Evolutionary conservation across 805 yeast genomes (phyloP), one percentile per base, ranked within the genome.

Genomic region (Spathaspora sp.): DNA sequence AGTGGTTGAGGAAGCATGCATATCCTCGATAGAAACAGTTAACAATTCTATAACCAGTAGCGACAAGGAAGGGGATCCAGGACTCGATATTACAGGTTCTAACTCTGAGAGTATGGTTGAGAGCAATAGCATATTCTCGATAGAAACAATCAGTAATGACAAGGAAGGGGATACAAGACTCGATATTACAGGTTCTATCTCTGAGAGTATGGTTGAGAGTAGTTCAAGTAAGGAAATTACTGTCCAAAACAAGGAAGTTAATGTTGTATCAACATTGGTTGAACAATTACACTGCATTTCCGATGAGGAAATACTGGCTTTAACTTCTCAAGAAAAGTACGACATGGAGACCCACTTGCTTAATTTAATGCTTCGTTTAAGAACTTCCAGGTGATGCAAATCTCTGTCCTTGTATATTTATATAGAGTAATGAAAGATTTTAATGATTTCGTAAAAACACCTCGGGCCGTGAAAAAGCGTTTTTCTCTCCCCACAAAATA

Each of bases 281-380:
- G 44, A 20, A 23, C 49, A 23, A 17, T 20, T 49, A n/a, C 18
- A 35, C 6, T 12, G n/a, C 16, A 46, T 29, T 17, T 40, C 55
- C 7, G 52, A 55, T 39, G 44, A 48, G 26, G 53, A 55, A n/a
- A 9, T 53, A n/a, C 20, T 35, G 14, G 48, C 12, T 2, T 44
- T 70, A 51, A 43, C 59, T 8, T 44, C 43, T 2, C 29, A 55
- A 3, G 63, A 65, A 39, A 58, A 54, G 46, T 59, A 57, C 49
- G 59, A 64, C 5, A 55, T 73, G 48, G 78, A 73, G 50, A 67
- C 74, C 1, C 53, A 59, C 26, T 52, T 72, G 52, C 59, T 73
- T 60, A 50, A 59, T 42, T 62, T 73, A 44, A 69, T 73, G 65
- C 56, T 71, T 20, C 65, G 68, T 23, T 61, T 71, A 62, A 61